A percentile compares a stretch with the other conserved stretches of the same genome.
Evolutionary conservation across 208 protist species (phyloP).

Genomic region (Leishmania major): DNA sequence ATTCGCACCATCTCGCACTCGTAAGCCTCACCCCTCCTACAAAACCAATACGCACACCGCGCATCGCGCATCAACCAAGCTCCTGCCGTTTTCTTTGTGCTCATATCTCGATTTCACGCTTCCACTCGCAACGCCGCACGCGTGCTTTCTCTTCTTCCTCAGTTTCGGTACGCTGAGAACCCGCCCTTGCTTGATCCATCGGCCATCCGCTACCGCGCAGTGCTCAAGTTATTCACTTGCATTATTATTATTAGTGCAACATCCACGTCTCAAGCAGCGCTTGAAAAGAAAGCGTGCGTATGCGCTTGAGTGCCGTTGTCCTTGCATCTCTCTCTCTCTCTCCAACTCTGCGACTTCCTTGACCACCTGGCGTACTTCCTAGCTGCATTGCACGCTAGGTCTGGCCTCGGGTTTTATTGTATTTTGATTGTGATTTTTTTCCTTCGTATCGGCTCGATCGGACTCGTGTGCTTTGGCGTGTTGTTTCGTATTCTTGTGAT

Average conservation of each 20-base stretch:
- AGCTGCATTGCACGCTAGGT: not conserved
- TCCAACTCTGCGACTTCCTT: not conserved
- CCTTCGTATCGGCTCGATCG: not conserved
- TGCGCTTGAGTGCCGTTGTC: not conserved
- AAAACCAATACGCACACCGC: not conserved
- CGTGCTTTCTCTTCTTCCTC: not conserved
- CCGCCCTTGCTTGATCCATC: not conserved
- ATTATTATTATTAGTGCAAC: not conserved
- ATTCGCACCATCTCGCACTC: not conserved
- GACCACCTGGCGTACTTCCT: not conserved
- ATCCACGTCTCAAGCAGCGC: not conserved
- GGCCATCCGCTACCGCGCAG: not conserved
- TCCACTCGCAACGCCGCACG: not conserved
- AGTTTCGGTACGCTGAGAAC: not conserved
- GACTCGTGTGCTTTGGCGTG: not conserved
- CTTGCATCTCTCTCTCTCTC: not conserved
- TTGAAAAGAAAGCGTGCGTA: not conserved
- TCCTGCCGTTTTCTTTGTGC: not conserved
- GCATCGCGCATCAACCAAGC: not conserved
- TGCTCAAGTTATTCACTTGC: not conserved
- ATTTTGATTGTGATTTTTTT: not conserved
- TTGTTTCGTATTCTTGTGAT: not conserved
- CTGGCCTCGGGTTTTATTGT: not conserved
- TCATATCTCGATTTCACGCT: not conserved
- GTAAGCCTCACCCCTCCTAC: not conserved